Evolutionary conservation across 495 filamentous ascomycete species (phyloP).

Genomic region (Penicillium argentinense): DNA sequence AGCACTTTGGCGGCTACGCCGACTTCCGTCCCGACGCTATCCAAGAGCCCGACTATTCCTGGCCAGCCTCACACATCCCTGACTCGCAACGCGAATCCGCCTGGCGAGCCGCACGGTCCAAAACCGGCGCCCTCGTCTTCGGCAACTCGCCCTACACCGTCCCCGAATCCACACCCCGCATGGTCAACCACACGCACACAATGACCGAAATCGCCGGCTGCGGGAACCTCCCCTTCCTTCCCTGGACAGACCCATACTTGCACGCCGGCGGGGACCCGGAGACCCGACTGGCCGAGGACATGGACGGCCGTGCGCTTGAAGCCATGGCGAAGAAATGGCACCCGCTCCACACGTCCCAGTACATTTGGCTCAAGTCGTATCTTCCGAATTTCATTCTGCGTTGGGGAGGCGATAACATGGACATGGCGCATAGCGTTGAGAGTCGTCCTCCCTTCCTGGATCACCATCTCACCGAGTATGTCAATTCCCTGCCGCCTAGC

Average conservation of each 20-base stretch:
- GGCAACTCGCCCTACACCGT: neutral
- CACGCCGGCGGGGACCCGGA: neutral
- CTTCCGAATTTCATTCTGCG: slow-evolving; percentile 46
- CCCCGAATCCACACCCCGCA: neutral
- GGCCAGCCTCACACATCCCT: slow-evolving; percentile 17
- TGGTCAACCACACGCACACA: neutral
- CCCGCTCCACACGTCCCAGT: slow-evolving; percentile 47
- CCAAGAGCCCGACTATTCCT: slow-evolving; percentile 43
- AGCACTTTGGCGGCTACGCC: slow-evolving; percentile 53
- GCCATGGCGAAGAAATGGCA: slow-evolving; percentile 48
- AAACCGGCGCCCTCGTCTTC: neutral
- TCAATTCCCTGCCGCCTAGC: slow-evolving; percentile 46
- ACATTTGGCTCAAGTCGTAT: slow-evolving; percentile 38
- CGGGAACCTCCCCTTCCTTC: slow-evolving; percentile 4
- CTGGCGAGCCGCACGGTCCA: slow-evolving; percentile 1
- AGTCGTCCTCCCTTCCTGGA: slow-evolving; percentile 51
- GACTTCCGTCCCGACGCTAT: slow-evolving; percentile 42
- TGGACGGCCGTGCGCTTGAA: slow-evolving; percentile 15
- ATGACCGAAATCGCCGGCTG: slow-evolving; percentile 1
- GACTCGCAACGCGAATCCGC: slow-evolving; percentile 7
- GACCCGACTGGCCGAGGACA: slow-evolving; percentile 13
- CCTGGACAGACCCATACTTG: slow-evolving; percentile 7
- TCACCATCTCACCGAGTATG: slow-evolving; percentile 49
- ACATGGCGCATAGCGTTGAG: slow-evolving; percentile 53
- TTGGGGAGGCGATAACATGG: slow-evolving; percentile 48